Percentiles rank a stretch among this genome's conserved stretches.
phyloP scores from a whole-genome alignment of 163 green algal genomes.

The Scenedesmus sp. region DNA sequence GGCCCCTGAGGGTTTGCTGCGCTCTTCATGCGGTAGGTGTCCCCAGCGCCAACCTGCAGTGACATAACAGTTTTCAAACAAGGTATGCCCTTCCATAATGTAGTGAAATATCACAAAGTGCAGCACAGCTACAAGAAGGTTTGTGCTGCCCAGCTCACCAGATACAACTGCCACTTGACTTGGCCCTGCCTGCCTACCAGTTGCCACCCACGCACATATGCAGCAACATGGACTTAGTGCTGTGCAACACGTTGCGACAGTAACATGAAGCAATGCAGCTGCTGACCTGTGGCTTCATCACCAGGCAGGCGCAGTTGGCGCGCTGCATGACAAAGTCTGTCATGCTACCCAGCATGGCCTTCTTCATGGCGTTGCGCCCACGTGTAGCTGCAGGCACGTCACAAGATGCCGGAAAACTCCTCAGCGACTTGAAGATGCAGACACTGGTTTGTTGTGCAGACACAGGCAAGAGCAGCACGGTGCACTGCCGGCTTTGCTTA shows the following conservation, averaged over 20 bases:
- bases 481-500: not conserved
- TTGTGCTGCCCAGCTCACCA: not conserved
- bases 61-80: not conserved
- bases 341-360: slow-evolving; percentile 52
- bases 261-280: not conserved
- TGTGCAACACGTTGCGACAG: not conserved
- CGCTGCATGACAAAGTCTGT: slow-evolving; percentile 51
- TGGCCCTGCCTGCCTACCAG: not conserved
- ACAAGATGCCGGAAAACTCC: too few relatives aligned
- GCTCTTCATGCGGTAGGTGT: slow-evolving; percentile 57
- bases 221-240: not conserved
- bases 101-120: not conserved
- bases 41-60: slow-evolving; percentile 42
- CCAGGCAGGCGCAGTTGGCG: slow-evolving; percentile 43
- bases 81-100: not conserved
- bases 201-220: not conserved
- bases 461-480: not conserved
- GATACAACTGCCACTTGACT: not conserved
- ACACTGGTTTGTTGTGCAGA: not conserved
- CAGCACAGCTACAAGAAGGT: not conserved
- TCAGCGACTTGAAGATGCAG: too few relatives aligned
- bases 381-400: slow-evolving; percentile 46
- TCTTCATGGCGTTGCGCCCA: slow-evolving; percentile 51
- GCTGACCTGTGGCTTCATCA: slow-evolving; percentile 46
- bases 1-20: slow-evolving; percentile 4